phyloP scores from a whole-genome alignment of 2,329 filamentous ascomycete species.

The Aschersonia sp. region DNA sequence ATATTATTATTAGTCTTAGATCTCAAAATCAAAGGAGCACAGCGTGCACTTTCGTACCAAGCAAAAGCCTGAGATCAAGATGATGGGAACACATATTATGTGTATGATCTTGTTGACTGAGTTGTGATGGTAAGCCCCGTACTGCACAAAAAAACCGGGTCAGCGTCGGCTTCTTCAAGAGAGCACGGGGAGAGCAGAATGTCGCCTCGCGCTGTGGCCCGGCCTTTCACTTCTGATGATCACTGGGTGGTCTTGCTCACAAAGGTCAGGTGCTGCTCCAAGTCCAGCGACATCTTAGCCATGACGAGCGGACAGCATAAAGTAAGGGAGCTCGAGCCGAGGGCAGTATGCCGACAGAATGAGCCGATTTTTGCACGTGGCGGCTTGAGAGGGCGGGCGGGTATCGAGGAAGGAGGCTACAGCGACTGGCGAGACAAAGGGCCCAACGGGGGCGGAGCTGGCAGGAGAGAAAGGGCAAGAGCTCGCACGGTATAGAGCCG shows the following conservation, averaged over 20 bases:
- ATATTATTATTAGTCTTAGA: too few relatives aligned
- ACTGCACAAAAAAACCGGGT: conserved; percentile 31
- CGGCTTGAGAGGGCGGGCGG: too few relatives aligned
- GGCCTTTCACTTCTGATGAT: background rate
- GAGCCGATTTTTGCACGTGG: too few relatives aligned
- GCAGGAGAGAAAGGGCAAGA: too few relatives aligned
- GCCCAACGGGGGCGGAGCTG: too few relatives aligned
- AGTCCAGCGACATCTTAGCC: conserved; percentile 49
- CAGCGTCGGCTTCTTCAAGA: background rate
- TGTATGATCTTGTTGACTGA: conserved; percentile 65
- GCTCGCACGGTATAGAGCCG: too few relatives aligned
- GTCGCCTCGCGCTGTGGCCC: too few relatives aligned
- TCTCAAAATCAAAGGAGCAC: background rate
- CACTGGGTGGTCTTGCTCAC: conserved; percentile 32
- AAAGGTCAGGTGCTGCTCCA: conserved; percentile 71
- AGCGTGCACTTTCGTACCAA: conserved; percentile 37
- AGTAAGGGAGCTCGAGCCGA: too few relatives aligned
- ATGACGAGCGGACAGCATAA: conserved; percentile 1
- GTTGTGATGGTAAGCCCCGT: conserved; percentile 73
- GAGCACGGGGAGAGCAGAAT: too few relatives aligned
- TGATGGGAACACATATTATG: conserved; percentile 63
- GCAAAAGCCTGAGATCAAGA: conserved; percentile 56
- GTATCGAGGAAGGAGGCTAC: too few relatives aligned
- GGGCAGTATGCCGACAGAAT: too few relatives aligned
- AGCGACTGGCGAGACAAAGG: too few relatives aligned